Evolutionary conservation across 2,329 filamentous ascomycete species (phyloP).

Genomic region (Ascosphaera apis): DNA sequence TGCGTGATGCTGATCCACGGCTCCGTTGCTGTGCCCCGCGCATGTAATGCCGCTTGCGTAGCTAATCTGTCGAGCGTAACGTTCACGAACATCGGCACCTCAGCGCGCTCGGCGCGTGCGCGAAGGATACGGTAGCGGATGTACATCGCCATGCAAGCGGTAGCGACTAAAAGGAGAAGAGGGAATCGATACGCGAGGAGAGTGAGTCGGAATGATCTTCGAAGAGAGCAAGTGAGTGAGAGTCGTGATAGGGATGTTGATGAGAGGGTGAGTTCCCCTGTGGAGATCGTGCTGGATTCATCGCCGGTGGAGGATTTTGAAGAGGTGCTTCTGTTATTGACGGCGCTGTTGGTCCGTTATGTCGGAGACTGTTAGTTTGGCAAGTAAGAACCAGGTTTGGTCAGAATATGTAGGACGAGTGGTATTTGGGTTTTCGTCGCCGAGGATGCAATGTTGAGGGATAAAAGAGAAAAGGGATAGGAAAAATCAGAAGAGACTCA

Average conservation of each 20-base stretch:
- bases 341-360: constrained; percentile 60
- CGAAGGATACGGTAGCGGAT: constrained; percentile 38
- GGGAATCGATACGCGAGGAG: constrained; percentile 27
- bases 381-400: too few relatives aligned
- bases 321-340: constrained; percentile 40
- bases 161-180: constrained; percentile 23
- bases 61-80: constrained; percentile 66
- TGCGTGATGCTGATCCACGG: constrained; percentile 72
- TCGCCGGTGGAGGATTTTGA: constrained; percentile 32
- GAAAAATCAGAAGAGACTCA: constrained; percentile 27
- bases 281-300: too few relatives aligned
- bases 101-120: constrained; percentile 40
- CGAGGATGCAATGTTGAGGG: too few relatives aligned
- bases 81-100: constrained; percentile 63
- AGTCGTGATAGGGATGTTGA: constrained; percentile 80
- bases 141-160: constrained; percentile 34
- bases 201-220: constrained; percentile 24
- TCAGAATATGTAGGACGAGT: too few relatives aligned
- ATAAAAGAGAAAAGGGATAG: constrained; percentile 5
- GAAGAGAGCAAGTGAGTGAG: constrained; percentile 46
- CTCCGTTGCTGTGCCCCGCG: constrained; percentile 41
- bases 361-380: constrained; percentile 24
- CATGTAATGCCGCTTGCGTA: constrained; percentile 61
- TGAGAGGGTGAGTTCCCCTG: constrained; percentile 48
- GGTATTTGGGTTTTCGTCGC: too few relatives aligned